Evolutionary conservation across 1,284 basidiomycete genomes (phyloP).

Genomic region (Limonomyces culmigenus): DNA sequence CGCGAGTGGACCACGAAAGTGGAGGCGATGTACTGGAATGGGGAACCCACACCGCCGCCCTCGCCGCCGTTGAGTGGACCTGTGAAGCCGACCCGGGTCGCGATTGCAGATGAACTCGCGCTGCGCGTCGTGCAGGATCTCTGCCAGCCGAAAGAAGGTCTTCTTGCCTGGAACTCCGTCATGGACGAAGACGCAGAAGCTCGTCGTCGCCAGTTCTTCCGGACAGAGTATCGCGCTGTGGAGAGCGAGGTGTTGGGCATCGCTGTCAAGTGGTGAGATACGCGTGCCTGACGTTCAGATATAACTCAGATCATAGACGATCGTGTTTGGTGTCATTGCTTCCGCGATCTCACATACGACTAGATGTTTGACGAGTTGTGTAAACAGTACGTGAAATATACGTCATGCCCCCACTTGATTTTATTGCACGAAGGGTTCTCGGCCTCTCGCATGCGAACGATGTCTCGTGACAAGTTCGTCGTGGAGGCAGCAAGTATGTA

Average conservation of each 20-base stretch:
- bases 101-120: constrained; percentile 24
- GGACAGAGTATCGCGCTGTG: constrained; percentile 76
- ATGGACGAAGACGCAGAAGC: constrained; percentile 23
- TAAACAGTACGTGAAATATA: too few species aligned
- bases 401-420: too few species aligned
- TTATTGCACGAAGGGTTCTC: too few species aligned
- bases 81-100: background rate
- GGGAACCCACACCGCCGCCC: constrained; percentile 31
- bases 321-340: too few species aligned
- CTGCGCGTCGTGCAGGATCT: constrained; percentile 24
- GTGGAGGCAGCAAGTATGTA: too few species aligned
- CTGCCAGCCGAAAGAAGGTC: constrained; percentile 8
- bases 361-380: too few species aligned
- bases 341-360: too few species aligned
- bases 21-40: constrained; percentile 62
- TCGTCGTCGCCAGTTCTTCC: constrained; percentile 33
- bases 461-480: too few species aligned
- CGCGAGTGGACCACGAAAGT: constrained; percentile 68
- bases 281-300: too few species aligned
- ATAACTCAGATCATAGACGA: too few species aligned
- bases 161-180: constrained; percentile 5
- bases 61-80: constrained; percentile 15
- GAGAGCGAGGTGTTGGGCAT: constrained; percentile 74
- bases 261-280: constrained; percentile 70
- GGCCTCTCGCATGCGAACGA: too few species aligned